Conservation (phyloP, 2,329 filamentous ascomycete genomes). For the Colletotrichum acutatum region DNA sequence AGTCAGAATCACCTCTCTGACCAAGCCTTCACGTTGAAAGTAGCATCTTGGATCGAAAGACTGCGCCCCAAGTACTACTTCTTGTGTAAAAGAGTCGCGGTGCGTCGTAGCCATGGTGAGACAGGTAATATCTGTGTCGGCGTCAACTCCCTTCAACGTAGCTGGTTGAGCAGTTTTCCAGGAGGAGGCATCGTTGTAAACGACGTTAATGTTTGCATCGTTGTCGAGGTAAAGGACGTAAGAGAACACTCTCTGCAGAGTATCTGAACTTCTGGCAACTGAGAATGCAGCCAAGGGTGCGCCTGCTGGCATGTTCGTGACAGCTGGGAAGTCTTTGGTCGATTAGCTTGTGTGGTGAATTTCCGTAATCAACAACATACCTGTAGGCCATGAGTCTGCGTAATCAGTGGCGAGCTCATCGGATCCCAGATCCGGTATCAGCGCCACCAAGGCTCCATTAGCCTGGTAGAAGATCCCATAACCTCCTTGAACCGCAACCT, state of each 20-base stretch:
- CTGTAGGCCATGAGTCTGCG: background rate
- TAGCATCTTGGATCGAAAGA: background rate
- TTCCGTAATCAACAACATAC: background rate
- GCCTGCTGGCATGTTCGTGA: background rate
- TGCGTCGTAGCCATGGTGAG: conserved; percentile 9
- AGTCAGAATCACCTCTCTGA: conserved; percentile 1
- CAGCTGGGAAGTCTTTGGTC: background rate
- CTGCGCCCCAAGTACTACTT: background rate
- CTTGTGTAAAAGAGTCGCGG: background rate
- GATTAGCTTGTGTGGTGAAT: background rate
- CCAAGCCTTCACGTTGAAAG: conserved; percentile 4
- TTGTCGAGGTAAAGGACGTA: background rate
- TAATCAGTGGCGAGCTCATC: background rate
- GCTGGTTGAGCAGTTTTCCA: background rate
- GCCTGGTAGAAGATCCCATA: conserved; percentile 9
- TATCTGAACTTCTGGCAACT: conserved; percentile 1
- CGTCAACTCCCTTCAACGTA: background rate
- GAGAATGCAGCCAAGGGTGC: conserved; percentile 6
- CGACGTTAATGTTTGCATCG: background rate
- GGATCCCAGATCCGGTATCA: background rate
- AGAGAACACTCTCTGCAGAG: background rate
- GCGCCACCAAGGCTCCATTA: background rate
- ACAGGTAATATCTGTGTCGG: conserved; percentile 21
- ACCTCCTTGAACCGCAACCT: conserved; percentile 1
- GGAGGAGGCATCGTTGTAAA: background rate